Base-by-base conservation (phyloP, 140 eudicot species). In the Oenanthe javanica region DNA sequence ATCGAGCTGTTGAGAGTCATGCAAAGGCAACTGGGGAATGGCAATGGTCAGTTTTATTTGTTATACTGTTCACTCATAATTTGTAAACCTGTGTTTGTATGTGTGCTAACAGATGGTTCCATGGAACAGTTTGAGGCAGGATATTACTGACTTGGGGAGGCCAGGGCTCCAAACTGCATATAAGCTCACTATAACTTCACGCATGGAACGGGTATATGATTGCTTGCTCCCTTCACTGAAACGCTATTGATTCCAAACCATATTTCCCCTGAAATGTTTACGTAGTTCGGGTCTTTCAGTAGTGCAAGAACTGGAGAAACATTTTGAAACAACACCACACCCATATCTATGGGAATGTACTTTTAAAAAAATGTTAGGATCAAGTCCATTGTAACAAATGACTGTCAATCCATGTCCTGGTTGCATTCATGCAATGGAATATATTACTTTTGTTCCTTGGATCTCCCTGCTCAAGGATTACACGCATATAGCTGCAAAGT, bases 11-110 rank as follows among this genome's bases (percentile, higher is more conserved):
- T 75, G 99, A 95, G 93, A 78, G 89, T 61, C 97, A 89, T 79
- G 99, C 99, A 11, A 89, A 79, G 77, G 90, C 86, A 73, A 92
- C 99, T 27, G 97, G 96, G 45, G 99, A 95, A 87, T 95, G 99
- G 99, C 87, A 81, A 78, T 78, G 92, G 99, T 95, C 67, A 78
- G 97, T 95, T 77, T 64, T 9, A 45, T 21, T 75, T 48, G 13
- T 40, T 21, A 23, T 2, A 79, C 12, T 57, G 11, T 72, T 64
- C 11, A 16, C 25, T 9, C n/a, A 21, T 61, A 21, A 43, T 72
- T n/a, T 43, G 66, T 57, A 23, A 23, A 43, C 40, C 0, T 10
- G 23, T 27, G 9, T 2, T 16, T 38, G 18, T 14, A 47, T 9
- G 67, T 50, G 49, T 47, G 74, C 82, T 88, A 47, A 80, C 74